phyloP scores from a whole-genome alignment of 139 green algal genomes.

The Trebouxia sp. region DNA sequence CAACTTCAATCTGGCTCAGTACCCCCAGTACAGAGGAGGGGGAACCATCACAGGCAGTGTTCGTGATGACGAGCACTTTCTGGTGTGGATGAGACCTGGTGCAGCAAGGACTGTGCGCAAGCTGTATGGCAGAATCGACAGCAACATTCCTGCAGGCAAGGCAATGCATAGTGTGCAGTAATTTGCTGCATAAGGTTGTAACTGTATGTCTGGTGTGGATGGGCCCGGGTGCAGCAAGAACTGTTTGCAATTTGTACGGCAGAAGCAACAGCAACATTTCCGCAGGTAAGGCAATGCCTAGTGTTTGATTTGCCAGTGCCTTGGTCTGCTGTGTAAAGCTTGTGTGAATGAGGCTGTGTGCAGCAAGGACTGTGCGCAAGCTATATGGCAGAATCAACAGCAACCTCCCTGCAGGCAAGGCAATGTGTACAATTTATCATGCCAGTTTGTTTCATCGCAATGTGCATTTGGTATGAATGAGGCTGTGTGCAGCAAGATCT shows the following conservation, averaged over 20 bases:
- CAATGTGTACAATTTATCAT: background rate
- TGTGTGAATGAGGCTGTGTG: slow-evolving; percentile 92
- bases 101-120: slow-evolving; percentile 69
- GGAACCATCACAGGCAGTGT: slow-evolving; percentile 51
- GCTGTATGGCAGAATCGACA: slow-evolving; percentile 70
- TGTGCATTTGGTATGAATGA: slow-evolving; percentile 90
- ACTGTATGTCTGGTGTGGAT: slow-evolving; percentile 89
- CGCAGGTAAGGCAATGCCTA: slow-evolving; percentile 34
- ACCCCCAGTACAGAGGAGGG: slow-evolving; percentile 56
- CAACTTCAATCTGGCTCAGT: slow-evolving; percentile 83
- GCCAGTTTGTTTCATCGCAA: background rate
- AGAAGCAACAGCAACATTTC: slow-evolving; percentile 56
- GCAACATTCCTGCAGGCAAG: slow-evolving; percentile 48
- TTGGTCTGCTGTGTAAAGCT: slow-evolving; percentile 45
- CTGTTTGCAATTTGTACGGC: slow-evolving; percentile 76
- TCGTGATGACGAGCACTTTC: slow-evolving; percentile 86
- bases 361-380: slow-evolving; percentile 67
- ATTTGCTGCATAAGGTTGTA: background rate
- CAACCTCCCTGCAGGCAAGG: slow-evolving; percentile 47
- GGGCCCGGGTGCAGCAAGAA: slow-evolving; percentile 68
- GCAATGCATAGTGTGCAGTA: background rate
- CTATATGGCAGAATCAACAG: slow-evolving; percentile 70
- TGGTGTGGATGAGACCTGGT: slow-evolving; percentile 94
- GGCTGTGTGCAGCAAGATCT: slow-evolving; percentile 62
- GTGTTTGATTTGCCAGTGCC: background rate